Percentiles rank a stretch among this genome's conserved stretches.
Evolutionary conservation across 2,329 filamentous ascomycete species (phyloP).

Genomic region (Periconia macrospinosa): DNA sequence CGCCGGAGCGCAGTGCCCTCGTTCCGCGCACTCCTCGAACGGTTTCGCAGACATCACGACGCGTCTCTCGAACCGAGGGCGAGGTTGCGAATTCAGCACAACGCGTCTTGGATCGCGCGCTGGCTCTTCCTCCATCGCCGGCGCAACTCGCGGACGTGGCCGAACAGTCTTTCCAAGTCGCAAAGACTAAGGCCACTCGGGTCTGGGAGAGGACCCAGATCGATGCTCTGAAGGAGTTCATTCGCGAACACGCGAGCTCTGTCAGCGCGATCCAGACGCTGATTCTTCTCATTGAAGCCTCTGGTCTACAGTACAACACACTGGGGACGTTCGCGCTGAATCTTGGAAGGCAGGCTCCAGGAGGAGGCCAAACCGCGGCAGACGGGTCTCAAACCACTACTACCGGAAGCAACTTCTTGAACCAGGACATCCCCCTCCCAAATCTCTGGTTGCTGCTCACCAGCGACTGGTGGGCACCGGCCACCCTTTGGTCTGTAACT

Average conservation of each 20-base stretch:
- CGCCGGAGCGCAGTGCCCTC: constrained; percentile 50
- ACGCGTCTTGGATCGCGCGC: constrained; percentile 10
- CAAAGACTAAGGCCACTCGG: constrained; percentile 65
- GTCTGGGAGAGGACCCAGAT: constrained; percentile 69
- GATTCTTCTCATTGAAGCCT: constrained; percentile 64
- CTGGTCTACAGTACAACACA: constrained; percentile 69
- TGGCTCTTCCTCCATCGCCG: constrained; percentile 72
- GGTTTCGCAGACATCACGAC: constrained; percentile 45
- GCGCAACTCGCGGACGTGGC: constrained; percentile 62
- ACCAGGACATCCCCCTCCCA: constrained; percentile 67
- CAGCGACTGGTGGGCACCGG: constrained; percentile 79
- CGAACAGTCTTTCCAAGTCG: constrained; percentile 59
- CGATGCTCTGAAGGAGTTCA: constrained; percentile 63
- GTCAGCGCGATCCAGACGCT: constrained; percentile 53
- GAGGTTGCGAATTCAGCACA: neutral
- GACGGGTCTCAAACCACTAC: constrained; percentile 61
- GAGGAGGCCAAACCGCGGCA: too few species aligned
- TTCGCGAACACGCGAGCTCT: constrained; percentile 72
- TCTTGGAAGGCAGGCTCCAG: too few species aligned
- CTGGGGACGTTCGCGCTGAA: constrained; percentile 71
- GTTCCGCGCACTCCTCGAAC: constrained; percentile 45
- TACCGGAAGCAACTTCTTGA: constrained; percentile 51
- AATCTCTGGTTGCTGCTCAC: constrained; percentile 81
- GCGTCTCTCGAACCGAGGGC: constrained; percentile 53
- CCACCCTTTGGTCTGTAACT: constrained; percentile 74